phyloP scores from a whole-genome alignment of 2,329 filamentous ascomycete genomes.

The Aspergillus persii region DNA sequence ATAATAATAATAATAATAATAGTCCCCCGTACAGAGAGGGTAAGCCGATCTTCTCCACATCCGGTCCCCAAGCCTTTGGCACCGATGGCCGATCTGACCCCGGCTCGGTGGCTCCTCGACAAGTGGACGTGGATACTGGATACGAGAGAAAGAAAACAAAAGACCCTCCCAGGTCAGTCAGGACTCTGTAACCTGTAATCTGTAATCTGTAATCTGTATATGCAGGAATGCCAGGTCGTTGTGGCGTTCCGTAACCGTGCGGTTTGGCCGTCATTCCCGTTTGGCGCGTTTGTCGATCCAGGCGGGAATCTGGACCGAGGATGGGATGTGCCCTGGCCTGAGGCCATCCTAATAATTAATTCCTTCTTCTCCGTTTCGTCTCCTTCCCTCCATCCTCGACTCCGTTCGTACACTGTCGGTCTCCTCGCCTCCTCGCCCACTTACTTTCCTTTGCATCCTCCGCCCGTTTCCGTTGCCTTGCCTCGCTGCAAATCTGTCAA shows the following conservation, averaged over 20 bases:
- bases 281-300: conserved; percentile 7
- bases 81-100: not conserved
- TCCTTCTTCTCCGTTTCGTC: not conserved
- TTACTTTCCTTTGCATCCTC: not conserved
- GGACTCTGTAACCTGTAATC: too few species aligned
- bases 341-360: too few species aligned
- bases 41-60: not conserved
- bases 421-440: too few species aligned
- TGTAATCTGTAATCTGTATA: too few species aligned
- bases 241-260: not conserved
- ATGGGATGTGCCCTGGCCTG: conserved; percentile 1
- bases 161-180: not conserved
- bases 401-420: too few species aligned
- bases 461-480: not conserved
- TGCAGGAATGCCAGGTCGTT: not conserved
- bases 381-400: not conserved
- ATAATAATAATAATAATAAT: too few species aligned
- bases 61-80: not conserved
- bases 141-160: not conserved
- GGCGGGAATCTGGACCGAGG: conserved; percentile 11
- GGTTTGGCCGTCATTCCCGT: not conserved
- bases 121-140: too few species aligned
- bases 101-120: too few species aligned
- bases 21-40: not conserved
- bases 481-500: not conserved